phyloP scores from a whole-genome alignment of 305 asterid genomes.

The Fraxinus floribunda region DNA sequence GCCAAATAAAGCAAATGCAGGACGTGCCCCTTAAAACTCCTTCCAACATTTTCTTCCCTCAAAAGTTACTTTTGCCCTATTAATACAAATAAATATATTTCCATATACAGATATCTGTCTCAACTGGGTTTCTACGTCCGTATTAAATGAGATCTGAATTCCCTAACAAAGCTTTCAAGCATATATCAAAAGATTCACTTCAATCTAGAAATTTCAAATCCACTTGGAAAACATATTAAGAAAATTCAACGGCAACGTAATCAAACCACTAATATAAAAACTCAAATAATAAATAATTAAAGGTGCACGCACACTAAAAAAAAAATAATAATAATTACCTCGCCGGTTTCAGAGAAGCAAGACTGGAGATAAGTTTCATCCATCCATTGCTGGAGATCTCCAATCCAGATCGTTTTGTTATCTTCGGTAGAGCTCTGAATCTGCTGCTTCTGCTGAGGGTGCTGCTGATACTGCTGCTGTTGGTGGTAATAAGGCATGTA shows the following conservation, averaged over 20 bases:
- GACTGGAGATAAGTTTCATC: conserved; percentile 78
- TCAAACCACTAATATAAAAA: conserved; percentile 10
- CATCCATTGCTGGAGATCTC: conserved; percentile 99
- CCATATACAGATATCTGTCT: not conserved
- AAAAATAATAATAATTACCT: conserved; percentile 40
- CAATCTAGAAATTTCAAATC: conserved; percentile 13
- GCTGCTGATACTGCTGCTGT: conserved; percentile 44
- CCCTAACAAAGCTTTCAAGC: conserved; percentile 15
- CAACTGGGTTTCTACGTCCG: not conserved
- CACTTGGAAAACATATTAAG: not conserved
- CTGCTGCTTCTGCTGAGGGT: conserved; percentile 47
- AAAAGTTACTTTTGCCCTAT: not conserved
- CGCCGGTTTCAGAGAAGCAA: conserved; percentile 73
- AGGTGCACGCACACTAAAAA: not conserved
- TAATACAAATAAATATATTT: not conserved
- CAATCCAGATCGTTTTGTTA: conserved; percentile 95
- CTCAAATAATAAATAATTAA: not conserved
- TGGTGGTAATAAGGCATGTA: conserved; percentile 78
- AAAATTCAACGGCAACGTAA: not conserved
- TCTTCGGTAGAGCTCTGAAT: conserved; percentile 71
- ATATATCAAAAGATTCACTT: conserved; percentile 23
- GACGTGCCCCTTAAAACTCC: conserved; percentile 6
- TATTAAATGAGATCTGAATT: conserved; percentile 12
- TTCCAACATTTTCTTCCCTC: not conserved
- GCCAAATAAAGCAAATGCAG: not conserved